Conservation (phyloP, 345 rosid genomes). For the Syzygium aqueum region DNA sequence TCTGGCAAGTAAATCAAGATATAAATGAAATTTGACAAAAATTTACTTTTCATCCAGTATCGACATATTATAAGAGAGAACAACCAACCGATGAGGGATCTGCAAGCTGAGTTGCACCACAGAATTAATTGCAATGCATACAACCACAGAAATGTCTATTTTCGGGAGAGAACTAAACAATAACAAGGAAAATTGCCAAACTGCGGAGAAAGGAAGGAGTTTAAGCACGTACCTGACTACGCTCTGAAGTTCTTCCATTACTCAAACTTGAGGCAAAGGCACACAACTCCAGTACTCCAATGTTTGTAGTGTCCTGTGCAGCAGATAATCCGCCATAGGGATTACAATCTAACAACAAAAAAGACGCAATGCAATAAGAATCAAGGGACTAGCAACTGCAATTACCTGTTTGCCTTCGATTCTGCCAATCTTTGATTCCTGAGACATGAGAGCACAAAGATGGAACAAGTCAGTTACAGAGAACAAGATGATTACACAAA, state of each 20-base stretch:
- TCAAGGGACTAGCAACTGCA: not conserved
- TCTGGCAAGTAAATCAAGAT: not conserved
- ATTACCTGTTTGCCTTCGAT: constrained; percentile 7
- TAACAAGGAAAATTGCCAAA: not conserved
- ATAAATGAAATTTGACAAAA: not conserved
- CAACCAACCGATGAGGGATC: not conserved
- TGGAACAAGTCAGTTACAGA: not conserved
- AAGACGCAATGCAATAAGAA: not conserved
- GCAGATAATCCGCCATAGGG: not conserved
- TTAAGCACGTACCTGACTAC: not conserved
- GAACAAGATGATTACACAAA: not conserved
- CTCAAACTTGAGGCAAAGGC: not conserved
- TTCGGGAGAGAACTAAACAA: not conserved
- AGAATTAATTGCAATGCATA: not conserved
- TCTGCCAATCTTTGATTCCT: constrained; percentile 5
- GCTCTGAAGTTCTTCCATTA: not conserved
- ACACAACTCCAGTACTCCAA: constrained; percentile 2
- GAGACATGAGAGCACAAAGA: not conserved
- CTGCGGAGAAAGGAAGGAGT: not conserved
- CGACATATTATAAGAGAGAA: not conserved
- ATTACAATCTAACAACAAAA: not conserved
- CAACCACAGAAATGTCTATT: not conserved
- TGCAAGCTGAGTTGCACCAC: not conserved
- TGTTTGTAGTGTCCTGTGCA: not conserved
- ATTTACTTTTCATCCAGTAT: not conserved